phyloP scores from a whole-genome alignment of 192 early-diverging fungal species.

The Coemansia sp. region DNA sequence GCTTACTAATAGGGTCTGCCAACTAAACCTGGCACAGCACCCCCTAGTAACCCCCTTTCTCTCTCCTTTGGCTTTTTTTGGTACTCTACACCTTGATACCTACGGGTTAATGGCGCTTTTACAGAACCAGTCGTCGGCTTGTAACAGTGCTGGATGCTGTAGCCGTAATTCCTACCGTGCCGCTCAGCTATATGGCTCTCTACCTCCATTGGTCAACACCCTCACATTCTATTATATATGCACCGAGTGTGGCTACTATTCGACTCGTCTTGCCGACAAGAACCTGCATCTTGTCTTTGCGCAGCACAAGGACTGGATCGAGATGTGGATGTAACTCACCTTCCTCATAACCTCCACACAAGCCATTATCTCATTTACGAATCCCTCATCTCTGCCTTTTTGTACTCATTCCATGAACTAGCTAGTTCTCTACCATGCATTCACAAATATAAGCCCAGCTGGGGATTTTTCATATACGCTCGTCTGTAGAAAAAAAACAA shows the following conservation, averaged over 20 bases:
- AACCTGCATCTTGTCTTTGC: conserved; percentile 35
- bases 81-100: too few species aligned
- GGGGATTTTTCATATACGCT: not conserved
- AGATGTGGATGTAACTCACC: conserved; percentile 11
- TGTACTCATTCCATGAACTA: not conserved
- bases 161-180: too few species aligned
- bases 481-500: too few species aligned
- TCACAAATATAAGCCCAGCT: not conserved
- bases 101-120: too few species aligned
- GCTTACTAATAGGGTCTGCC: too few species aligned
- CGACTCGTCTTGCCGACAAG: conserved; percentile 27
- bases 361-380: not conserved
- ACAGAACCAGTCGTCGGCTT: too few species aligned
- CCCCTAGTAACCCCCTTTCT: too few species aligned
- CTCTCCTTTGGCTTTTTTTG: too few species aligned
- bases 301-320: conserved; percentile 35
- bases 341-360: not conserved
- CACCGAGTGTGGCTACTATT: conserved; percentile 32
- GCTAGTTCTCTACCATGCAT: not conserved
- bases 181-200: too few species aligned
- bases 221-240: conserved; percentile 41
- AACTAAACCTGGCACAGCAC: too few species aligned
- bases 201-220: too few species aligned
- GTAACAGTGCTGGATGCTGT: too few species aligned
- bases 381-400: not conserved